phyloP scores from a whole-genome alignment of 495 filamentous ascomycete species.

The Xylaria sp. region DNA sequence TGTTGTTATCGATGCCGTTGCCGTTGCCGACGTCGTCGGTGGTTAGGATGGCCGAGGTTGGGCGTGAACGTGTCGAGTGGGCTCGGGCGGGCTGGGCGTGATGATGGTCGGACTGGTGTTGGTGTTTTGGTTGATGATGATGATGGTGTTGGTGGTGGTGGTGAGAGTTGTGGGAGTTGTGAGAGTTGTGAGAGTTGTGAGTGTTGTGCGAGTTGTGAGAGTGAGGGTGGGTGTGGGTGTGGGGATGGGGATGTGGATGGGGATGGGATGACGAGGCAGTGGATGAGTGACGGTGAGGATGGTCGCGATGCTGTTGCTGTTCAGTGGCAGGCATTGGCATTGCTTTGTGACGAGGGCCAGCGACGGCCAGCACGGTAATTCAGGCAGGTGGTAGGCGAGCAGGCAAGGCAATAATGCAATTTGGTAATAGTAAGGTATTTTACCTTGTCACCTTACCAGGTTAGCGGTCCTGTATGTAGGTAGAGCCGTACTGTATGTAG shows the following conservation, averaged over 20 bases:
- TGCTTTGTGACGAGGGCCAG: constrained; percentile 33
- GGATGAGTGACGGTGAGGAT: constrained; percentile 32
- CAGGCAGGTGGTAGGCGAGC: constrained; percentile 26
- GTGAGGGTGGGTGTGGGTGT: too few relatives aligned
- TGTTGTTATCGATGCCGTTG: neutral
- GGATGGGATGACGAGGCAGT: constrained; percentile 24
- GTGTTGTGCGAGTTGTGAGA: too few relatives aligned
- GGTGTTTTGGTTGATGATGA: constrained; percentile 28
- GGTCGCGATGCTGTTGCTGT: constrained; percentile 28
- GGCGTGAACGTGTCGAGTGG: constrained; percentile 44
- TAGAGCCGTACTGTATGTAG: neutral
- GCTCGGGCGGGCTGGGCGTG: constrained; percentile 33
- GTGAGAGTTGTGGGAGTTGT: too few relatives aligned
- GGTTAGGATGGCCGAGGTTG: constrained; percentile 32
- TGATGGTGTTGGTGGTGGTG: constrained; percentile 26
- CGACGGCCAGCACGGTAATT: constrained; percentile 19
- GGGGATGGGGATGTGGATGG: constrained; percentile 17
- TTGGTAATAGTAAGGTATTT: constrained; percentile 21
- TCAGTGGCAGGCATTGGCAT: constrained; percentile 30
- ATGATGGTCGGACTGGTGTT: constrained; percentile 31
- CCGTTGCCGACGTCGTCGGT: constrained; percentile 20
- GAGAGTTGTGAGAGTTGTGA: too few relatives aligned
- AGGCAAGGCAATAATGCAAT: constrained; percentile 17
- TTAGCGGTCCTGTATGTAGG: neutral
- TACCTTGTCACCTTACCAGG: constrained; percentile 6